Base-by-base conservation (phyloP, 306 rosid species). In the Ormosia semicastrata region DNA sequence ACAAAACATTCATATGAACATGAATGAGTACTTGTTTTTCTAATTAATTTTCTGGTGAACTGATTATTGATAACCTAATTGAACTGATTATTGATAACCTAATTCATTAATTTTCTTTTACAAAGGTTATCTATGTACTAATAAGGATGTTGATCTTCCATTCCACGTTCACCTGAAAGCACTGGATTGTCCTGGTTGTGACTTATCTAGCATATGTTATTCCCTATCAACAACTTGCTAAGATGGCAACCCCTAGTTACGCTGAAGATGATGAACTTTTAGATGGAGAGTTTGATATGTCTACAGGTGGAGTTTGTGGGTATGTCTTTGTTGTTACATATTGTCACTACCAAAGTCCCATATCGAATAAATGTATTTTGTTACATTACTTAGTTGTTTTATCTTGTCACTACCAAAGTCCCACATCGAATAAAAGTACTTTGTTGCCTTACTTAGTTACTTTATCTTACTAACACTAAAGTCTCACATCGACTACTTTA, bases 231-330 rank as follows among this genome's bases (percentile, higher is more conserved):
- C 98, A 91, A 74, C 91, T 93, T 40, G 89, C 88, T 32, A 87
- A 82, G 41, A 93, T 93, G 98, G 98, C 98, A 5, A 85, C 69
- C 17, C 98, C 94, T 24, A 15, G 82, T 74, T 91, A 85, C 37
- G 80, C 80, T n/a, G 86, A 88, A 18, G 89, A 90, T 87, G 98
- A 97, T 75, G 97, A 94, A 60, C 98, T 94, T 70, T 69, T 93
- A n/a, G 97, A 94, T 78, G 98, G 98, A 5, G 98, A 97, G 12
- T 94, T 93, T 87, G 97, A 94, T 89, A 93, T 91, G 98, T 81
- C 79, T 37, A 93, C 97, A 0, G 94, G 94, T 87, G 97, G 98
- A 56, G 83, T 94, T 81, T 94, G 98, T 76, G 97, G 97, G 97
- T 94, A 86, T 52, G 92, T 73, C 65, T 58, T 67, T 41, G 88